phyloP scores from a whole-genome alignment of 83 land plant species.

The Isoetes engelmannii region DNA sequence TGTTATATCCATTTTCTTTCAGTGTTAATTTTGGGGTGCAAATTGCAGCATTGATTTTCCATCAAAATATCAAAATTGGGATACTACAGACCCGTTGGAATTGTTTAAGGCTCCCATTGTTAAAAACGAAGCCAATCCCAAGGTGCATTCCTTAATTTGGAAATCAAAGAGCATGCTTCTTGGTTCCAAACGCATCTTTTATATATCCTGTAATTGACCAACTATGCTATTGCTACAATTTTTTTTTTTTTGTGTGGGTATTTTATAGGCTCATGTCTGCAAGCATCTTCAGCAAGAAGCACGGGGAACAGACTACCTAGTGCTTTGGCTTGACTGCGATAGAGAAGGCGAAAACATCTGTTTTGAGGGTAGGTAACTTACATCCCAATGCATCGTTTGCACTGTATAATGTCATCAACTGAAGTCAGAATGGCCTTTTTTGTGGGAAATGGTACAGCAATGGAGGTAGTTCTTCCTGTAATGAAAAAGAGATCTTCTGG shows the following conservation, averaged over 20 bases:
- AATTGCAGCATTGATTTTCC: constrained; percentile 84
- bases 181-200: too few species aligned
- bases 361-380: constrained; percentile 64
- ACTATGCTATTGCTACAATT: background rate
- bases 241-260: background rate
- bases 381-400: background rate
- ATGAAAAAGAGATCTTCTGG: constrained; percentile 38
- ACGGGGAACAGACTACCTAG: constrained; percentile 65
- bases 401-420: background rate
- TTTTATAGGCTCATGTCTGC: constrained; percentile 72
- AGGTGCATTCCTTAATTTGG: constrained; percentile 40
- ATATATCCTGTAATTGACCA: too few species aligned
- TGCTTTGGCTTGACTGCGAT: constrained; percentile 96
- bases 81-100: constrained; percentile 68
- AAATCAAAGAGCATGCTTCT: too few species aligned
- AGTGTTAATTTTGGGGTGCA: constrained; percentile 11
- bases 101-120: constrained; percentile 75
- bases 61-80: constrained; percentile 75
- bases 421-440: background rate
- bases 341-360: constrained; percentile 99
- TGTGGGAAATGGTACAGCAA: constrained; percentile 46
- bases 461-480: constrained; percentile 63
- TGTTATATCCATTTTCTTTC: too few species aligned
- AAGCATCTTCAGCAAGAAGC: constrained; percentile 90
- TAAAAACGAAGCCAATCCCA: constrained; percentile 84